phyloP scores from a whole-genome alignment of 2,329 filamentous ascomycete genomes.

The Monosporascus sp. region DNA sequence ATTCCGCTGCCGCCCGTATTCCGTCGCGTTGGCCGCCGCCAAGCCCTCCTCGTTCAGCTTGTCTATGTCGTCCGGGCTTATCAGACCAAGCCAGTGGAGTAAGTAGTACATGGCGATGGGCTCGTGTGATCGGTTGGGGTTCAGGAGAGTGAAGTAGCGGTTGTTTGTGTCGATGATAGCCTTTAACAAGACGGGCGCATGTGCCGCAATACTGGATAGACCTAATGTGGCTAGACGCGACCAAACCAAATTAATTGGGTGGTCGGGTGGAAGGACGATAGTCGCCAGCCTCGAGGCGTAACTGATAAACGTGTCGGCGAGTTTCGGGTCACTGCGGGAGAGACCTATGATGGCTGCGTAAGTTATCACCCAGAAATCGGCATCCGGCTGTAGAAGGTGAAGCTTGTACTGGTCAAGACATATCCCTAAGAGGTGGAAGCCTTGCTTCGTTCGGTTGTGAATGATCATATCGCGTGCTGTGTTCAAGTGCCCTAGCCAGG shows the following conservation, averaged over 20 bases:
- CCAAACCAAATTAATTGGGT: slow-evolving; percentile 24
- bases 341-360: slow-evolving; percentile 24
- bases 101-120: slow-evolving; percentile 2
- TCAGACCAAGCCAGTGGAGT: slow-evolving; percentile 1
- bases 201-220: not conserved
- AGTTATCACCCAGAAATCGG: slow-evolving; percentile 25
- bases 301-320: slow-evolving; percentile 20
- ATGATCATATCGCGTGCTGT: slow-evolving; percentile 23
- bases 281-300: slow-evolving; percentile 22
- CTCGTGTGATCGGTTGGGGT: not conserved
- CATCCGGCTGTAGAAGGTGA: slow-evolving; percentile 20
- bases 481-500: slow-evolving; percentile 24
- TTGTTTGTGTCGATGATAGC: slow-evolving; percentile 2
- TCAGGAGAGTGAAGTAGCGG: slow-evolving; percentile 1
- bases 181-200: slow-evolving; percentile 1
- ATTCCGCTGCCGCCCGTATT: not conserved
- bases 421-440: slow-evolving; percentile 19
- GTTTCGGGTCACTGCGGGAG: slow-evolving; percentile 13
- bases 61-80: slow-evolving; percentile 3
- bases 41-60: slow-evolving; percentile 4
- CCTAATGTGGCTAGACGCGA: slow-evolving; percentile 7
- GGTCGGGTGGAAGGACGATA: slow-evolving; percentile 15
- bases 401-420: slow-evolving; percentile 24
- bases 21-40: not conserved
- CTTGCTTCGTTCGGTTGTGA: slow-evolving; percentile 21